phyloP scores from a whole-genome alignment of 768 basidiomycete genomes.

The Auricularia heimuer region DNA sequence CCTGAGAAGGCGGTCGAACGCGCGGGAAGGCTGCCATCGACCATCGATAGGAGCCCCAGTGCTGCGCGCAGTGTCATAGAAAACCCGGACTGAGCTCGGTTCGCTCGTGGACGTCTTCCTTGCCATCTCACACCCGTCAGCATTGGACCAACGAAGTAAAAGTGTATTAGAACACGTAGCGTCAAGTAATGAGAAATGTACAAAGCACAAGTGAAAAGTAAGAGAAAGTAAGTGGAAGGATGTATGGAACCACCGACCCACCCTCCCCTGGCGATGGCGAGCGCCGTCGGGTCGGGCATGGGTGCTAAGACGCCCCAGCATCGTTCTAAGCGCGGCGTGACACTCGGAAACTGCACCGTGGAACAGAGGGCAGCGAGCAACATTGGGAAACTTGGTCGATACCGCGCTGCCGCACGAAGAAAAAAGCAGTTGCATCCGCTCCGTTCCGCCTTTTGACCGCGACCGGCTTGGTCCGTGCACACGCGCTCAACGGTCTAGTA shows the following conservation, averaged over 20 bases:
- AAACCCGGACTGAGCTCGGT: too few relatives aligned
- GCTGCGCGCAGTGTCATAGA: too few relatives aligned
- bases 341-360: slow-evolving; percentile 75
- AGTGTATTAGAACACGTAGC: neutral
- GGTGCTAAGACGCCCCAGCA: slow-evolving; percentile 72
- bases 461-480: too few relatives aligned
- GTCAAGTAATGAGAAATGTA: neutral
- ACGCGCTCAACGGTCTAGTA: too few relatives aligned
- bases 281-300: slow-evolving; percentile 34
- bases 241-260: slow-evolving; percentile 70
- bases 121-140: too few relatives aligned
- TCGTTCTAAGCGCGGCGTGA: slow-evolving; percentile 74
- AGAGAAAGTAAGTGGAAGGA: slow-evolving; percentile 6
- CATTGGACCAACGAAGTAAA: neutral
- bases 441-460: neutral
- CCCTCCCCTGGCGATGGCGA: slow-evolving; percentile 30
- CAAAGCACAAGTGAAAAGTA: slow-evolving; percentile 5
- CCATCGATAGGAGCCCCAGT: too few relatives aligned
- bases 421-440: slow-evolving; percentile 32
- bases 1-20: too few relatives aligned
- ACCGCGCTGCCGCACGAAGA: slow-evolving; percentile 74
- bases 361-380: slow-evolving; percentile 68
- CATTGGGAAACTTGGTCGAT: slow-evolving; percentile 64
- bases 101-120: too few relatives aligned
- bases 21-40: too few relatives aligned